phyloP scores from a whole-genome alignment of 2,329 filamentous ascomycete genomes.

The Ophiocordyceps polyrhachis-furcata region DNA sequence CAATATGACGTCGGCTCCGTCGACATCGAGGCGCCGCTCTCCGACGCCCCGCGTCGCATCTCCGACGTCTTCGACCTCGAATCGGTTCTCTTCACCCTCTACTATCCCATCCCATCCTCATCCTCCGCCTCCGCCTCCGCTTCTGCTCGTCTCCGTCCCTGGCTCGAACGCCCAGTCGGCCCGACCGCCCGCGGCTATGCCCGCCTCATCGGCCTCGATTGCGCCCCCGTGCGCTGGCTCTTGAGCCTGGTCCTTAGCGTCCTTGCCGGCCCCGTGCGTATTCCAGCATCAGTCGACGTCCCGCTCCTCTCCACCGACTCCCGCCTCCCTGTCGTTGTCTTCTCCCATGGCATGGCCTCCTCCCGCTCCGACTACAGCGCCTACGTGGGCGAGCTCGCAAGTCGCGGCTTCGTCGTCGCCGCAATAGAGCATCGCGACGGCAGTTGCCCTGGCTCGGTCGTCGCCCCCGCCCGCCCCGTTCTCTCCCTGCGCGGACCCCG shows the following conservation, averaged over 20 bases:
- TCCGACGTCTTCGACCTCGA: constrained; percentile 23
- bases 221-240: constrained; percentile 21
- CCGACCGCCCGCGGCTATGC: constrained; percentile 28
- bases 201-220: constrained; percentile 23
- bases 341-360: constrained; percentile 32
- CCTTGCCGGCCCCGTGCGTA: constrained; percentile 23
- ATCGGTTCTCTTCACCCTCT: constrained; percentile 29
- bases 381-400: constrained; percentile 30
- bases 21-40: constrained; percentile 20
- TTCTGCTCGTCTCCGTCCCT: constrained; percentile 17
- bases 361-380: constrained; percentile 32
- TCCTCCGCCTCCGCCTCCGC: constrained; percentile 6
- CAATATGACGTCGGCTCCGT: constrained; percentile 25
- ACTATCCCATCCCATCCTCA: constrained; percentile 28
- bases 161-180: constrained; percentile 24
- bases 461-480: constrained; percentile 13
- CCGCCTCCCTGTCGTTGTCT: constrained; percentile 26
- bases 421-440: constrained; percentile 34
- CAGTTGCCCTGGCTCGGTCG: constrained; percentile 25
- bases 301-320: constrained; percentile 13
- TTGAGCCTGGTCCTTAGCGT: constrained; percentile 23
- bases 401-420: constrained; percentile 28
- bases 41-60: background rate
- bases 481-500: constrained; percentile 19
- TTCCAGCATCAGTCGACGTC: constrained; percentile 27